Percentiles rank a stretch among this genome's conserved stretches.
Evolutionary conservation across 2,329 filamentous ascomycete species (phyloP).

Genomic region (Pyrenochaeta sp.): DNA sequence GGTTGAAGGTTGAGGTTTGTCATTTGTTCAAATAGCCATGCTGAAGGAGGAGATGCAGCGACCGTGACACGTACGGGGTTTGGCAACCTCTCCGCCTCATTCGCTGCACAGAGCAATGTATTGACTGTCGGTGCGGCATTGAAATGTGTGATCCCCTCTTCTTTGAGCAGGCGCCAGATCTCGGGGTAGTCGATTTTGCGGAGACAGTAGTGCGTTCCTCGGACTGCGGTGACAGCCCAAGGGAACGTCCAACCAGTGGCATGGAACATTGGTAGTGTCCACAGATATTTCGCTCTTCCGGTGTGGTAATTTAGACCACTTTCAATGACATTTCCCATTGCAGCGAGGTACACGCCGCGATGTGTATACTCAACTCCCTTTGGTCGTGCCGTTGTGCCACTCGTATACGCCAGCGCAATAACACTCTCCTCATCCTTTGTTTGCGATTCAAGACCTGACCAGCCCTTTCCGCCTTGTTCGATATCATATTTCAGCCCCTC

Average conservation of each 20-base stretch:
- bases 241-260: constrained; percentile 82
- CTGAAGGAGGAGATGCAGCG: constrained; percentile 88
- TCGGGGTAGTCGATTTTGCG: constrained; percentile 94
- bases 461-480: constrained; percentile 72
- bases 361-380: constrained; percentile 96
- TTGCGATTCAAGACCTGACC: constrained; percentile 77
- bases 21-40: constrained; percentile 94
- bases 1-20: constrained; percentile 83
- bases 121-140: constrained; percentile 97
- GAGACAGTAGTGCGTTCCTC: constrained; percentile 94
- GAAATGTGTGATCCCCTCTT: constrained; percentile 91
- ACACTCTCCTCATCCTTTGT: constrained; percentile 78
- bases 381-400: constrained; percentile 87
- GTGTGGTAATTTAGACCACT: constrained; percentile 77
- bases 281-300: constrained; percentile 81
- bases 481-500: constrained; percentile 80
- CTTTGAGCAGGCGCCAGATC: constrained; percentile 88
- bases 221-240: constrained; percentile 90
- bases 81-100: constrained; percentile 75
- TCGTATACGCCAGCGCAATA: constrained; percentile 91
- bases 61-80: constrained; percentile 85
- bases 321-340: constrained; percentile 87
- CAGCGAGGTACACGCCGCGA: constrained; percentile 83
- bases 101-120: constrained; percentile 83
- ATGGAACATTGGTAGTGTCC: constrained; percentile 91